Evolutionary conservation across 2,329 filamentous ascomycete species (phyloP).

Genomic region (Aspergillus ustus): DNA sequence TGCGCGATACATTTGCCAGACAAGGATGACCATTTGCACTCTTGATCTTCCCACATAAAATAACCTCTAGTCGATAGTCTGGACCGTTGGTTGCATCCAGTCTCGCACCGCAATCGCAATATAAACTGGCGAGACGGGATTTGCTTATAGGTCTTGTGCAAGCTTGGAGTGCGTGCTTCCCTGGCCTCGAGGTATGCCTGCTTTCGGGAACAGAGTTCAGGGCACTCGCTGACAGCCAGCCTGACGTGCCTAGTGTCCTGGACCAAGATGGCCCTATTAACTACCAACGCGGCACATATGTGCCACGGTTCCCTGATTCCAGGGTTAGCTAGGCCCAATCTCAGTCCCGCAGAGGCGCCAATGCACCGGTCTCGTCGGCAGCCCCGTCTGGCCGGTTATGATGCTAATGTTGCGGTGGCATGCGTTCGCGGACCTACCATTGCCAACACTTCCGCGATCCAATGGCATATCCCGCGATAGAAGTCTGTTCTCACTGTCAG

Average conservation of each 20-base stretch:
- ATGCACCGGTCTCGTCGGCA: conserved; percentile 6
- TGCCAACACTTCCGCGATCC: conserved; percentile 7
- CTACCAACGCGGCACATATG: conserved; percentile 9
- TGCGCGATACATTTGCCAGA: too few species aligned
- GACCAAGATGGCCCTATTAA: conserved; percentile 4
- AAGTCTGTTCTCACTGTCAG: conserved; percentile 5
- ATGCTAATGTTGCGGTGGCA: conserved; percentile 12
- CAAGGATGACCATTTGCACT: too few species aligned
- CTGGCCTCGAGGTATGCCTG: conserved; percentile 11
- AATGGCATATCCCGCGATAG: conserved; percentile 7
- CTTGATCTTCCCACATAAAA: too few species aligned
- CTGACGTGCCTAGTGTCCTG: conserved; percentile 7
- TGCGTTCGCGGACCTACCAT: conserved; percentile 10
- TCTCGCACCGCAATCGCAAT: conserved; percentile 10
- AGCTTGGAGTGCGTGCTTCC: background rate
- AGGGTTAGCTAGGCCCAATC: conserved; percentile 8
- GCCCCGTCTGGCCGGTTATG: conserved; percentile 9
- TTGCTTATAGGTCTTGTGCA: conserved; percentile 6
- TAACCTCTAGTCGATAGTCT: background rate
- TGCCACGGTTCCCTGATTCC: conserved; percentile 13
- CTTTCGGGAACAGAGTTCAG: conserved; percentile 10
- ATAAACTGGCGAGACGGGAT: conserved; percentile 12
- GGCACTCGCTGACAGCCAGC: conserved; percentile 10
- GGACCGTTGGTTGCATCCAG: conserved; percentile 12
- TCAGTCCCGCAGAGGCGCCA: background rate